These are phyloP conservation scores for Thalia dealbata DNA, from an alignment of 176 grass and related monocot genomes.

Conservation along the genomic window DNA sequence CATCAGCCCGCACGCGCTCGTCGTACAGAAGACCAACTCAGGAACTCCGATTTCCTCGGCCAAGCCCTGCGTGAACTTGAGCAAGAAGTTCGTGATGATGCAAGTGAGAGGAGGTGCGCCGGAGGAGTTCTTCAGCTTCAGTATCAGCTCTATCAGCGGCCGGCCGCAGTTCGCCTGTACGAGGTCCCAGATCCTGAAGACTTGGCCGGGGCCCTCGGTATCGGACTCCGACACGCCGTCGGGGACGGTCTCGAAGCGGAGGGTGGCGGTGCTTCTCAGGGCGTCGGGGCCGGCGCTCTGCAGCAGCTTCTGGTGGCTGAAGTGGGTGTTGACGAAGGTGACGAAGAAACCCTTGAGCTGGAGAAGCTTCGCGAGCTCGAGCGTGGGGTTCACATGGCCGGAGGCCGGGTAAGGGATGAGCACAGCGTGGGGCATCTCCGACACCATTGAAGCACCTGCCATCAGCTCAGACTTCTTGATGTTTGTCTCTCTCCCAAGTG, in stretches of 20 bases:
- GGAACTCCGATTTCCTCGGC: constrained; percentile 2
- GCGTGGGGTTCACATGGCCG: constrained; percentile 14
- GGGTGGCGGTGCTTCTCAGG: background rate
- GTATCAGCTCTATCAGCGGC: background rate
- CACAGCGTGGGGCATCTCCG: background rate
- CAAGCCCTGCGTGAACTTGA: background rate
- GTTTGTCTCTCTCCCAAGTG: too few relatives aligned
- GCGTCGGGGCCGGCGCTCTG: background rate
- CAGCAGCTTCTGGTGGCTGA: background rate
- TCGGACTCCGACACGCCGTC: background rate
- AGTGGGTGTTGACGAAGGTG: constrained; percentile 15
- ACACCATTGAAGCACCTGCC: too few relatives aligned
- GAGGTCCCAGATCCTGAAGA: background rate
- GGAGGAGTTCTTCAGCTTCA: background rate
- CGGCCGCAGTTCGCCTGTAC: background rate
- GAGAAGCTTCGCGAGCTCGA: constrained; percentile 12
- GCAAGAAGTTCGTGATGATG: background rate
- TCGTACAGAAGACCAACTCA: constrained; percentile 5
- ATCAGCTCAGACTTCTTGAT: too few relatives aligned
- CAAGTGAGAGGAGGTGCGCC: background rate
- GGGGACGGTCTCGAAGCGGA: constrained; percentile 1
- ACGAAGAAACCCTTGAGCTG: constrained; percentile 10
- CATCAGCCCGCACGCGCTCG: constrained; percentile 1
- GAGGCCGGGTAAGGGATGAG: constrained; percentile 3
- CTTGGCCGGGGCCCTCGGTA: background rate